Evolutionary conservation across 495 filamentous ascomycete species (phyloP).

Genomic region (Aspergillus haitiensis): DNA sequence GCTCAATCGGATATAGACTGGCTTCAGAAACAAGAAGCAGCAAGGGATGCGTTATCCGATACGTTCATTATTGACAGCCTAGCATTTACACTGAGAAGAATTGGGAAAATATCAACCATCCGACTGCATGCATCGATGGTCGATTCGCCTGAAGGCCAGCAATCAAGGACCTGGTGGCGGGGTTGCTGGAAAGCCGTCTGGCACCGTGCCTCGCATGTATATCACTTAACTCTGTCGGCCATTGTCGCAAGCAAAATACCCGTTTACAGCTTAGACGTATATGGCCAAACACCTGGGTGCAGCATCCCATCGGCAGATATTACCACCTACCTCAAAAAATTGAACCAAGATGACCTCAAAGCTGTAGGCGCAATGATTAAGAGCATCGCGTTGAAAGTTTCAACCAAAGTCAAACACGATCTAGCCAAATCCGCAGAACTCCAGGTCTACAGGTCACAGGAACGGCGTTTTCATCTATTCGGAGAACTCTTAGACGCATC

Average conservation of each 20-base stretch:
- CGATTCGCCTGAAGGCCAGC: background rate
- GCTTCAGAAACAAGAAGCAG: background rate
- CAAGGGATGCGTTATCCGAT: background rate
- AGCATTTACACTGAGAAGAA: background rate
- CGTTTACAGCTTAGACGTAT: background rate
- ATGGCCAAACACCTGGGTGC: conserved; percentile 1
- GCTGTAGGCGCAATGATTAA: background rate
- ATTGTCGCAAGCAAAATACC: background rate
- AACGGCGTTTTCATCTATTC: background rate
- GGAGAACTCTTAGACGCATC: background rate
- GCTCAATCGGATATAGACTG: background rate
- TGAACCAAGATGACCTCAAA: conserved; percentile 1
- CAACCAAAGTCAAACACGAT: background rate
- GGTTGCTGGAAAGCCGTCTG: background rate
- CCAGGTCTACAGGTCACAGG: background rate
- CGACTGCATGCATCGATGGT: background rate
- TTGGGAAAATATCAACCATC: conserved; percentile 1
- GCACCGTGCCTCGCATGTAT: background rate
- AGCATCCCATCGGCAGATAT: conserved; percentile 1
- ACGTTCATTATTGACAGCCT: background rate
- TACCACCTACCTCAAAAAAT: background rate
- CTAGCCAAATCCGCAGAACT: background rate
- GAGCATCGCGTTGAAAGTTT: conserved; percentile 1
- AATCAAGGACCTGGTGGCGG: background rate
- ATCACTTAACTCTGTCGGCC: background rate